Percentiles rank a stretch among this genome's conserved stretches.
These are phyloP conservation scores for Arabis alpina DNA, from an alignment of 345 rosid genomes.

Conservation along the genomic window DNA sequence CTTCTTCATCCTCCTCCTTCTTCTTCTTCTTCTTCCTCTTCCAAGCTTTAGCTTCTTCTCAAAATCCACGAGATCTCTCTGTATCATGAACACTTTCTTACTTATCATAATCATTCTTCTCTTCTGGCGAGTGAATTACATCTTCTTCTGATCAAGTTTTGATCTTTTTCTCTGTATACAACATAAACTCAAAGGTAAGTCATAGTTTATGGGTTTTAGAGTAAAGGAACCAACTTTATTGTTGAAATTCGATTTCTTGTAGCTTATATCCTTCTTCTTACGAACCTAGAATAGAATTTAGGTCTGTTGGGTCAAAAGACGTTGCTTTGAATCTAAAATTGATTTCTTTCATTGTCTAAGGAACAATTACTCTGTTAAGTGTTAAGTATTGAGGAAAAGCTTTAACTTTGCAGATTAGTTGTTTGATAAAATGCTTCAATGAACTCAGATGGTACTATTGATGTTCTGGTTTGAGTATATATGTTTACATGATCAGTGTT, in stretches of 20 bases:
- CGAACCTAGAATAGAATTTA: neutral
- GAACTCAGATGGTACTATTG: neutral
- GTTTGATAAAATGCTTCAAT: slow-evolving; percentile 29
- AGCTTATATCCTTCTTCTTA: slow-evolving; percentile 15
- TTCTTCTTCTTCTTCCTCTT: slow-evolving; percentile 6
- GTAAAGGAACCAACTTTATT: slow-evolving; percentile 14
- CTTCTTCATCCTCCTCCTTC: slow-evolving; percentile 33
- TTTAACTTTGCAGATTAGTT: slow-evolving; percentile 10
- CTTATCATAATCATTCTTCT: neutral
- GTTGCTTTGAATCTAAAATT: slow-evolving; percentile 18
- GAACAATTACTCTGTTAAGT: slow-evolving; percentile 4
- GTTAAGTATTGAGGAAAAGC: neutral
- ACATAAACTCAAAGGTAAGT: slow-evolving; percentile 33
- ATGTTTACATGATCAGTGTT: slow-evolving; percentile 13
- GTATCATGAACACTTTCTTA: neutral
- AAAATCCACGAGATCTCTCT: slow-evolving; percentile 19
- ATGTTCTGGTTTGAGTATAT: slow-evolving; percentile 6
- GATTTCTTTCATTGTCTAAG: slow-evolving; percentile 19
- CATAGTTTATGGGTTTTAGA: slow-evolving; percentile 5
- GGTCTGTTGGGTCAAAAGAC: slow-evolving; percentile 10
- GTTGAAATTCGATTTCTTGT: slow-evolving; percentile 13
- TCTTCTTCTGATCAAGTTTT: slow-evolving; percentile 26
- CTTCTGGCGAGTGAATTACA: slow-evolving; percentile 7
- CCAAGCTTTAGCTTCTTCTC: slow-evolving; percentile 26
- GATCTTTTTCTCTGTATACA: slow-evolving; percentile 8